These are phyloP conservation scores for Diutina mesorugosa DNA, from an alignment of 1,139 yeast species.

Conservation along the genomic window DNA sequence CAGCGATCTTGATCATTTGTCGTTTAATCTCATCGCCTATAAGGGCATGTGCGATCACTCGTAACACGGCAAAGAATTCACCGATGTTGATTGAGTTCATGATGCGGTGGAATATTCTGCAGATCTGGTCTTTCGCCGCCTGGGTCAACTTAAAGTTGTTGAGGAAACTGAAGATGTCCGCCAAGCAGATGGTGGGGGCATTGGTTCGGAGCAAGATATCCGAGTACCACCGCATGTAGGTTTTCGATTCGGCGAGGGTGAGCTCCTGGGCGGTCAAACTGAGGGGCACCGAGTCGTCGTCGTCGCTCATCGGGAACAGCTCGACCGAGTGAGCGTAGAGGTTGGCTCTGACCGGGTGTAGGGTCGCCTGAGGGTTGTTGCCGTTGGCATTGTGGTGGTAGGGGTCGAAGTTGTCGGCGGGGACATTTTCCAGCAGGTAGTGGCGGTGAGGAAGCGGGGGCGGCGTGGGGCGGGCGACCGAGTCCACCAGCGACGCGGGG, in stretches of 20 bases:
- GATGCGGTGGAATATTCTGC: conserved; percentile 37
- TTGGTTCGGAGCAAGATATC: conserved; percentile 49
- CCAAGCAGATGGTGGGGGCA: conserved; percentile 40
- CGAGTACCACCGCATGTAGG: conserved; percentile 70
- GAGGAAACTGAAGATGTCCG: conserved; percentile 53
- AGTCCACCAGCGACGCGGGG: not conserved
- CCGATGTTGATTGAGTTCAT: conserved; percentile 49
- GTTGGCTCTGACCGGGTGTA: conserved; percentile 3
- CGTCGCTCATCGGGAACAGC: conserved; percentile 2
- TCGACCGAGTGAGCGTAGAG: conserved; percentile 2
- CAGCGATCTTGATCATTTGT: conserved; percentile 32
- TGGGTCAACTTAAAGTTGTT: conserved; percentile 44
- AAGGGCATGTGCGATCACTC: conserved; percentile 49
- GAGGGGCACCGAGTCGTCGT: conserved; percentile 33
- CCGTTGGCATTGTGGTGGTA: not conserved
- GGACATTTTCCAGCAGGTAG: conserved; percentile 3
- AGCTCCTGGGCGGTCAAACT: conserved; percentile 51
- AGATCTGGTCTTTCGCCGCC: conserved; percentile 28
- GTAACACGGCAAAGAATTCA: conserved; percentile 59
- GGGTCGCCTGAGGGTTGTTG: conserved; percentile 3
- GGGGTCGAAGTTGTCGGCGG: not conserved
- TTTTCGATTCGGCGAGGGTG: conserved; percentile 51
- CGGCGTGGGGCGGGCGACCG: not conserved
- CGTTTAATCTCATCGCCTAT: conserved; percentile 37
- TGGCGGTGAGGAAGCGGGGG: not conserved